Evolutionary conservation across 1,284 basidiomycete species (phyloP), one percentile per base, ranked within the genome.

Genomic region (Hemileia vastatrix): DNA sequence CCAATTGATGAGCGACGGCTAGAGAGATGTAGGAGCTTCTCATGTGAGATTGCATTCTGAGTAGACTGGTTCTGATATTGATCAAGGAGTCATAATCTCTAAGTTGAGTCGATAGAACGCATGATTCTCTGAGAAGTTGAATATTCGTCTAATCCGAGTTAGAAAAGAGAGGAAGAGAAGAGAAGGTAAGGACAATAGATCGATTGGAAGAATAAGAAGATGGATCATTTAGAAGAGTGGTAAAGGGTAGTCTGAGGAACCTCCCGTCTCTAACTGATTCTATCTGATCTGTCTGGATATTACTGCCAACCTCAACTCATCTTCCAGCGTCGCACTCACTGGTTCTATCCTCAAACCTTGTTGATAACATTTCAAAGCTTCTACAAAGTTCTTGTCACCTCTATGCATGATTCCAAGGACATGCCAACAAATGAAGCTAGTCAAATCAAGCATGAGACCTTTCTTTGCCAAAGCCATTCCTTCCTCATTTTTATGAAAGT

Each of bases 361-460:
- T 8, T 73, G 73, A 68, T 82, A 82, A 32, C 88, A 90, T 72
- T 90, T 89, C 73, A 92, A 81, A 0, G 90, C 88, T 72, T 90
- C 88, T 69, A 88, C 86, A 72, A 79, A 93, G 72, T 92, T 90
- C 77, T 86, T 89, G 76, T 93, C 88, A 48, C 85, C 86, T 77
- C 92, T 90, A 74, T 91, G 87, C 33, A 94, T 84, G 71, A 96
- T 85, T 49, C 92, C 95, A 72, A 91, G 88, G 65, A 98, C 93
- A 76, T 99, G 95, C 94, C 95, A 98, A 73, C 87, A 88, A 73
- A 99, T 96, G 75, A 98, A 94, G 23, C 88, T 91, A 40, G 85
- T 89, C 65, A 94, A 80, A 78, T 97, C 92, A 66, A 87, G 82
- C 64, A 86, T 84, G 67, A 95, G 83, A 51, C 91, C 95, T 67